Base-by-base conservation (phyloP, 2,329 filamentous ascomycete genomes). In the Aureobasidium zeae region DNA sequence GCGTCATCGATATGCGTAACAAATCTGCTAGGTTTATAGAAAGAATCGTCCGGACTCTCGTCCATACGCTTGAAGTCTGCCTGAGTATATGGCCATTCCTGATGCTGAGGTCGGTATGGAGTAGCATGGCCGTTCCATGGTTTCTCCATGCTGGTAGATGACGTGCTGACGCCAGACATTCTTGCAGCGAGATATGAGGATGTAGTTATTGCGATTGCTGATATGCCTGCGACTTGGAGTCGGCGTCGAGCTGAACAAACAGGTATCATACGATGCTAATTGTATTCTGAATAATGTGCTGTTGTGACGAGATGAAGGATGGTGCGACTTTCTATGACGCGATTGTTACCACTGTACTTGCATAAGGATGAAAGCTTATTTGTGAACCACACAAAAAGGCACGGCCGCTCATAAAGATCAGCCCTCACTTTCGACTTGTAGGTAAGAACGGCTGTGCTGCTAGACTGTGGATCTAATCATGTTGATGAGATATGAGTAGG, bases 1-100 rank as follows among this genome's bases (percentile, higher is more conserved):
- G 63, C 58, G 30, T 71, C 67, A 50, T 74, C 71, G 51, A 74
- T 74, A 46, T 74, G 72, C 9, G 71, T 71, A 1, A 74, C 70
- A 48, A 73, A 70, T 12, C 70, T 63, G 1, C 71, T 66, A 13
- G 59, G 51, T 20, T 50, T 52, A 53, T 68, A 69, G 52, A 69
- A 69, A 3, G 51, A 37, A 2, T 51, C 22, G 47, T 68, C 65
- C 6, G 52, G 21, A 3, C 52, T 56, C 12, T 61, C 52, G 35
- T 69, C 66, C 33, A 60, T 56, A 16, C 65, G 57, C 4, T 49
- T 52, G 49, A 69, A 69, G 44, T 69, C 66, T 16, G 50, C 52
- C 6, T 54, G 46, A 12, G 48, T 56, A 49, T 63, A 63, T 3
- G 60, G 61, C 58, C 57, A 63, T 17, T 49, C 45, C n/a, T 46